Percentiles rank a stretch among this genome's conserved stretches.
phyloP scores from a whole-genome alignment of 148 eudicot genomes.

The Dysphania ambrosioides region DNA sequence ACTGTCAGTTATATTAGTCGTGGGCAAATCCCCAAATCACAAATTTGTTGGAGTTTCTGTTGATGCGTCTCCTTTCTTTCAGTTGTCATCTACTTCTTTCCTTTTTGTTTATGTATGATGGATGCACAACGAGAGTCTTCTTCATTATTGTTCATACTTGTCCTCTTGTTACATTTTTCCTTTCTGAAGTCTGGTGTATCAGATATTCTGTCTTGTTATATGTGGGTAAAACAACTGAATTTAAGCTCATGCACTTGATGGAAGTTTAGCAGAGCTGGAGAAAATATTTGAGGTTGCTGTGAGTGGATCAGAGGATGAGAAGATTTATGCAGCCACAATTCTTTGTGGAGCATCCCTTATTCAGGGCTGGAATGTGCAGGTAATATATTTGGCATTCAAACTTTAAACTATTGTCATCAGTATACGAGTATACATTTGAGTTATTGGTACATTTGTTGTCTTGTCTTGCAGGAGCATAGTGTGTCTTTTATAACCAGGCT shows the following conservation, averaged over 20 bases:
- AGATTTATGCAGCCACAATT: slow-evolving; percentile 71
- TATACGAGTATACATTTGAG: neutral
- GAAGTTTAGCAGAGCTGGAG: slow-evolving; percentile 98
- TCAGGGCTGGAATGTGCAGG: slow-evolving; percentile 94
- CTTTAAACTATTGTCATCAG: neutral
- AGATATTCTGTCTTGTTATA: slow-evolving; percentile 22
- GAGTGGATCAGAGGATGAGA: slow-evolving; percentile 82
- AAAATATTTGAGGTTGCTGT: slow-evolving; percentile 80
- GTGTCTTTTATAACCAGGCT: slow-evolving; percentile 70
- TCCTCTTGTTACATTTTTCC: slow-evolving; percentile 34
- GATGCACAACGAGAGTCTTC: neutral
- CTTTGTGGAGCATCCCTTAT: slow-evolving; percentile 86
- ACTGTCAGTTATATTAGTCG: neutral
- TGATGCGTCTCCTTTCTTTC: neutral
- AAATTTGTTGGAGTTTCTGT: neutral
- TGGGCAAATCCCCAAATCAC: neutral
- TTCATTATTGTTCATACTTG: slow-evolving; percentile 19
- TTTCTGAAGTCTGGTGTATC: slow-evolving; percentile 35
- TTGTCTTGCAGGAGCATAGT: slow-evolving; percentile 73
- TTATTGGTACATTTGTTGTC: neutral
- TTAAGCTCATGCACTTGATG: slow-evolving; percentile 87
- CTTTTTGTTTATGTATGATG: neutral
- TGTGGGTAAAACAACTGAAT: slow-evolving; percentile 69
- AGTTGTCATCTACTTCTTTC: neutral
- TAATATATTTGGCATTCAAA: slow-evolving; percentile 13